Conservation (phyloP, 164 flowering plant species). For the Magnolia changhungtana region DNA sequence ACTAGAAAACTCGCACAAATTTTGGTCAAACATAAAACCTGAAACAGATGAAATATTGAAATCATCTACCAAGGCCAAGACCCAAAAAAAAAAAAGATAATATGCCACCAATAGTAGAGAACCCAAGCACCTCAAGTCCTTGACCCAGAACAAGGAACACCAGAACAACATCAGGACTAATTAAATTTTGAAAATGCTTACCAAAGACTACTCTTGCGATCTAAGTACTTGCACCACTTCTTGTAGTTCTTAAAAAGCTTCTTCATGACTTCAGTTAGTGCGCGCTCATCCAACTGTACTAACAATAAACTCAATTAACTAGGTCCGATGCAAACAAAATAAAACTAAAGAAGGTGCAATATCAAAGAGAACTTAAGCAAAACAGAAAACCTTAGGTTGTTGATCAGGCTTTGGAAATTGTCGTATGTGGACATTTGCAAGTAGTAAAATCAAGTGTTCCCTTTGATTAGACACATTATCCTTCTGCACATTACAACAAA, state of each 20-base stretch:
- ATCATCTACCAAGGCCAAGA: neutral
- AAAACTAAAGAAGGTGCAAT: neutral
- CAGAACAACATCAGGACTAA: neutral
- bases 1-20: no score
- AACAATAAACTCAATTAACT: neutral
- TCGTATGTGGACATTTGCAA: conserved; percentile 94
- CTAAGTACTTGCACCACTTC: conserved; percentile 96
- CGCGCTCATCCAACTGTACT: conserved; percentile 86
- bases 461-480: conserved; percentile 96
- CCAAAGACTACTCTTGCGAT: conserved; percentile 97
- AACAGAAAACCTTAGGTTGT: conserved; percentile 73
- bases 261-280: conserved; percentile 92
- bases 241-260: conserved; percentile 95
- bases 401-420: conserved; percentile 91
- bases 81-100: neutral
- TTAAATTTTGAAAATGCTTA: conserved; percentile 29
- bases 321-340: neutral
- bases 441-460: conserved; percentile 91
- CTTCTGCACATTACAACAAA: conserved; percentile 48
- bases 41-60: no score
- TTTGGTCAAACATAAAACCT: no score
- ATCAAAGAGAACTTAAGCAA: neutral
- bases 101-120: neutral
- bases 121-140: neutral
- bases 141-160: neutral